Evolutionary conservation across 805 yeast species (phyloP).

Genomic region (Sugiyamaella qingdaonensis): DNA sequence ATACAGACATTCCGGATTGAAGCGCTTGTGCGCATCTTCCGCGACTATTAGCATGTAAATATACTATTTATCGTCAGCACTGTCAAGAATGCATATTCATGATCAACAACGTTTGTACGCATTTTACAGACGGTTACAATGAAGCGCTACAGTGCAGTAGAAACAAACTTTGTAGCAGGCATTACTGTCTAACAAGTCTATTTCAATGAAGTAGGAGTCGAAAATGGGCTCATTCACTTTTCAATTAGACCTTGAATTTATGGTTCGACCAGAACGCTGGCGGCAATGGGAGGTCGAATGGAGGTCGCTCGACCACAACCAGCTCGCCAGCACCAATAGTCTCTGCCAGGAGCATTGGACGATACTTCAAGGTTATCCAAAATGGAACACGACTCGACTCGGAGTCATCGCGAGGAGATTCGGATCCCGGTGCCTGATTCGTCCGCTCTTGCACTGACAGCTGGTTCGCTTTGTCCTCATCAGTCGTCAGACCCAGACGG

Average conservation of each 20-base stretch:
- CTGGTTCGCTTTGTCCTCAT: slow-evolving; percentile 11
- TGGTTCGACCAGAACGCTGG: slow-evolving; percentile 37
- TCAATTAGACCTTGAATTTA: slow-evolving; percentile 15
- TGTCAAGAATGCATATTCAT: neutral
- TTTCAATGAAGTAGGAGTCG: too few relatives aligned
- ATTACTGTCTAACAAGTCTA: neutral
- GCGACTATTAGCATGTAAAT: slow-evolving; percentile 32
- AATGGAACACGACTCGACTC: slow-evolving; percentile 39
- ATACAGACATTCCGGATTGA: slow-evolving; percentile 33
- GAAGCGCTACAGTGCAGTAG: too few relatives aligned
- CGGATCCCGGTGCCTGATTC: neutral
- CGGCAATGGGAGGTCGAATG: slow-evolving; percentile 42
- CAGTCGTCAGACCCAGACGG: slow-evolving; percentile 38
- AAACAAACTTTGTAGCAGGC: too few relatives aligned
- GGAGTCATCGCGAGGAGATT: neutral
- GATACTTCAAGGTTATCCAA: slow-evolving; percentile 73
- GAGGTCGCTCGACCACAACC: slow-evolving; percentile 73
- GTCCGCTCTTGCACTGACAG: slow-evolving; percentile 1
- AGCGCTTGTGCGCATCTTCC: slow-evolving; percentile 35
- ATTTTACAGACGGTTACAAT: too few relatives aligned
- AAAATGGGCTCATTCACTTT: too few relatives aligned
- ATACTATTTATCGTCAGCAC: neutral
- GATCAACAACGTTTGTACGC: too few relatives aligned
- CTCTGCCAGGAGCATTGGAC: slow-evolving; percentile 63
- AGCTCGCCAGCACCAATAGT: slow-evolving; percentile 53